Base-by-base conservation (phyloP, 129 eudicot species). In the Centrapalus pauciflorus region DNA sequence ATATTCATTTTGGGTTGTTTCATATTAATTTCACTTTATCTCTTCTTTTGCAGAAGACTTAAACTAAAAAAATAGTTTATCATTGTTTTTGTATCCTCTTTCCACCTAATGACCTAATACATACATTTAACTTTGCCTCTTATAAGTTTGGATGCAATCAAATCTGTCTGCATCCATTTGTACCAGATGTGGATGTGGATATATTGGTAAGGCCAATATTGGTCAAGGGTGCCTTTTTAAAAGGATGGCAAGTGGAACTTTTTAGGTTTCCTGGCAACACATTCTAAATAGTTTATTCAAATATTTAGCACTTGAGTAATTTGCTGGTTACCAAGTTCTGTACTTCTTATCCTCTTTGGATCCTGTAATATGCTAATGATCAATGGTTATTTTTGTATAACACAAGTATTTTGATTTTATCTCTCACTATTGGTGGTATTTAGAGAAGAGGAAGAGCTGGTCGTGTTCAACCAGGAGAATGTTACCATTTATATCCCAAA, bases 361-460 rank as follows among this genome's bases (percentile, higher is more conserved):
- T n/a, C 24, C 19, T 26, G 7, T 67, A 16, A n/a, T n/a, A n/a
- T n/a, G n/a, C n/a, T n/a, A n/a, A 27, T 58, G 14, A 45, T 46
- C 35, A 45, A 12, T 35, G 34, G 4, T 56, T 35, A 2, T 49
- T 59, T 30, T 69, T 23, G 29, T 21, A 23, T 68, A 25, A 54
- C 50, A 26, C 26, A 24, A 34, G 21, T 10, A 14, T 65, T 37
- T 10, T 40, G 16, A 4, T 7, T 24, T 21, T 10, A 0, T 7
- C 55, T 72, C 37, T 64, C 25, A 13, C 38, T 69, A 6, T 66
- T 71, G 46, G n/a, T n/a, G 48, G 61, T 40, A 24, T 49, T 45
- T 25, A 89, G 94, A 83, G 96, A 79, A 80, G 94, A 81, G 96
- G 96, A 78, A 85, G 96, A 72, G 96, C 93, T 63, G 96, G 96